A percentile compares a stretch with the other conserved stretches of the same genome.
Evolutionary conservation across 768 basidiomycete species (phyloP).

Genomic region (Naematelia encephala): DNA sequence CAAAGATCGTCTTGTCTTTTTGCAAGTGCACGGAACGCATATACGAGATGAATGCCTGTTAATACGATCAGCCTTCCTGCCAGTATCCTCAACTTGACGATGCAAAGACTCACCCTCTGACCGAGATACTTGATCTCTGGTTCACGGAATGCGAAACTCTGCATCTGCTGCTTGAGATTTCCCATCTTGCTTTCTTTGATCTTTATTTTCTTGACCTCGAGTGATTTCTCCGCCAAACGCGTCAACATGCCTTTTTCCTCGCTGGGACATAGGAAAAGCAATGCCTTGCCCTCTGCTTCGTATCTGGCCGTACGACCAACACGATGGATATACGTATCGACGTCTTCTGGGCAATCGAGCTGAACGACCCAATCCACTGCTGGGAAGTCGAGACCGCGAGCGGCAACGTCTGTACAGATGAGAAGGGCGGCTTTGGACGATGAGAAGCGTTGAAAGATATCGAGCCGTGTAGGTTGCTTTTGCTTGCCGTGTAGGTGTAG

Average conservation of each 20-base stretch:
- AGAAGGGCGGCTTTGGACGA: conserved; percentile 76
- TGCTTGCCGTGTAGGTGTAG: conserved; percentile 94
- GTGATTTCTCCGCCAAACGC: conserved; percentile 66
- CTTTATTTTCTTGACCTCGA: conserved; percentile 72
- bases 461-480: conserved; percentile 82
- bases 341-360: conserved; percentile 93
- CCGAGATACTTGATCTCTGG: conserved; percentile 96
- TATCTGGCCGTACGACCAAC: conserved; percentile 95
- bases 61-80: conserved; percentile 6
- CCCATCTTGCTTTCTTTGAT: conserved; percentile 81
- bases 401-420: conserved; percentile 94
- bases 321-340: conserved; percentile 94
- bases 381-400: conserved; percentile 94
- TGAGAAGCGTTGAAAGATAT: conserved; percentile 80
- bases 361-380: conserved; percentile 96
- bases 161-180: conserved; percentile 78
- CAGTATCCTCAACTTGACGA: too few species aligned
- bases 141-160: conserved; percentile 88
- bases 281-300: conserved; percentile 78
- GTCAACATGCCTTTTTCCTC: conserved; percentile 88
- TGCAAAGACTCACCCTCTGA: conserved; percentile 65
- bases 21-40: conserved; percentile 87
- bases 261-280: conserved; percentile 78
- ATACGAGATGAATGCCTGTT: conserved; percentile 91
- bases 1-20: conserved; percentile 90